Base-by-base conservation (phyloP, 129 eudicot species). In the Centella asiatica region DNA sequence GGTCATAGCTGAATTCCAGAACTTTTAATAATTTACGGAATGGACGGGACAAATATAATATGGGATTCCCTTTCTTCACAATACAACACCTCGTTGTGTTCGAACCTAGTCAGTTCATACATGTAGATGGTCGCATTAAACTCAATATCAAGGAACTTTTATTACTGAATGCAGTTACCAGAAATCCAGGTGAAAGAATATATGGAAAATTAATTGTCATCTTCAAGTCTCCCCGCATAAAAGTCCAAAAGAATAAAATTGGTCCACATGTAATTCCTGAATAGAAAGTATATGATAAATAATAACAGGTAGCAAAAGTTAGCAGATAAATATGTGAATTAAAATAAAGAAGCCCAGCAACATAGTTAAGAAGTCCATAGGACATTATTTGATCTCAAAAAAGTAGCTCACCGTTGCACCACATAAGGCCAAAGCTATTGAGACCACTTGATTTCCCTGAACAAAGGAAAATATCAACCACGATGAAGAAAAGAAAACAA, bases 361-460 rank as follows among this genome's bases (percentile, higher is more conserved):
- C 27, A 25, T 17, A 14, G 48, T 40, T 23, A 7, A 9, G 19
- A 44, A 45, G 36, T 20, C 14, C 56, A 12, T 13, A 36, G 49
- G 31, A 66, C 7, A 37, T 34, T 12, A 52, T 34, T 50, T 44
- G 52, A 58, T 44, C 29, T 67, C 54, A 47, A 60, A 40, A 20
- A 17, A 19, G 22, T 5, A 18, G 63, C 86, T 73, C 52, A 92
- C 98, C 95, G 54, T 84, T 92, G 78, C 95, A 92, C 98, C 98
- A 92, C 98, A 92, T 92, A 49, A 92, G 94, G 50, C 98, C 98
- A 80, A 92, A 92, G 83, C 98, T 92, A 63, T 84, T 92, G 60
- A 92, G 90, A 18, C 95, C 96, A 62, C 95, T 92, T 36, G 98
- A 76, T 78, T 92, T 87, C 51, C 98, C 98, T 90, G 77, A 28